A percentile compares a stretch with the other conserved stretches of the same genome.
Evolutionary conservation across 331 rosid species (phyloP).

Genomic region (Pyracantha coccinea): DNA sequence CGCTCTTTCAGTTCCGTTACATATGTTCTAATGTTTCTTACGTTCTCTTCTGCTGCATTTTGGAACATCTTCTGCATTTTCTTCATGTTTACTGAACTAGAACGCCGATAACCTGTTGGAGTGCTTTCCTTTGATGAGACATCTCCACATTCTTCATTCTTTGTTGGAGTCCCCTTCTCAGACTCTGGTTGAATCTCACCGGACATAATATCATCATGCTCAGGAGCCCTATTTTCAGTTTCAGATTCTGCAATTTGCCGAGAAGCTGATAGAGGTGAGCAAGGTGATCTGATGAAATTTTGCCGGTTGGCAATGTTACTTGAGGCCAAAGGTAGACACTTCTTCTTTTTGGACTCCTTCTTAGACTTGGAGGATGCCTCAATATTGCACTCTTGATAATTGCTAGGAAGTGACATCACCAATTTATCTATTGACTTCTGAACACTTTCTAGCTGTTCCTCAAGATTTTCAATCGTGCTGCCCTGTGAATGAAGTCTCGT

Average conservation of each 20-base stretch:
- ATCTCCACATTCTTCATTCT: constrained; percentile 87
- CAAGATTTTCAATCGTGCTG: constrained; percentile 91
- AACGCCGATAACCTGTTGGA: constrained; percentile 64
- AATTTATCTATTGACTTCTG: constrained; percentile 96
- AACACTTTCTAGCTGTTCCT: constrained; percentile 97
- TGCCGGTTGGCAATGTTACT: constrained; percentile 57
- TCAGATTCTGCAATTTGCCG: constrained; percentile 62
- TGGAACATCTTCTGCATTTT: constrained; percentile 99
- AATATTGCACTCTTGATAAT: constrained; percentile 35
- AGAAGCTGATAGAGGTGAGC: constrained; percentile 81
- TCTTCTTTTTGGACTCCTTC: constrained; percentile 67
- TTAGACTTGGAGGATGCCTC: constrained; percentile 64
- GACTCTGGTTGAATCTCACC: constrained; percentile 49
- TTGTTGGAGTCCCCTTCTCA: constrained; percentile 81
- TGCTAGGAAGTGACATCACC: constrained; percentile 96
- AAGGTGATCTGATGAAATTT: constrained; percentile 76
- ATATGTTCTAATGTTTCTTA: constrained; percentile 90
- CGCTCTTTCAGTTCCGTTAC: constrained; percentile 98
- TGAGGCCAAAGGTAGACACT: constrained; percentile 70
- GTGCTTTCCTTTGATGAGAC: constrained; percentile 78
- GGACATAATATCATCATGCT: constrained; percentile 45
- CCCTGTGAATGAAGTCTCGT: constrained; percentile 98
- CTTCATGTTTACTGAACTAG: constrained; percentile 97
- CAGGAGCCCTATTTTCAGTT: constrained; percentile 74
- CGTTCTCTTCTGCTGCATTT: constrained; percentile 99